phyloP scores from a whole-genome alignment of 345 rosid genomes.

The Syzygium aromaticum region DNA sequence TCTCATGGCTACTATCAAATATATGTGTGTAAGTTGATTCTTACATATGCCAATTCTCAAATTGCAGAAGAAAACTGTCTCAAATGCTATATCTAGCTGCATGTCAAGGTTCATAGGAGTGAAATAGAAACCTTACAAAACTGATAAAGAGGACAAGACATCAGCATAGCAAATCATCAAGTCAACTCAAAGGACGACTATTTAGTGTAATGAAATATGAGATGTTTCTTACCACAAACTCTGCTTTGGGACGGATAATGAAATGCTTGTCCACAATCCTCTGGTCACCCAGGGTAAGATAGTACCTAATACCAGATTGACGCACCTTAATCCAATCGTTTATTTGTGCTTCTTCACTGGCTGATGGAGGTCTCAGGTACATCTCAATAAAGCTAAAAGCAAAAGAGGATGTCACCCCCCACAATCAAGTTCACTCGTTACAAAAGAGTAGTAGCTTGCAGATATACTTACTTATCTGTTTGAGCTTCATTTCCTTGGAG shows the following conservation, averaged over 20 bases:
- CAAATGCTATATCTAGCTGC: not conserved
- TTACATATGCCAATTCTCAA: not conserved
- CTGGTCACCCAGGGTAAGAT: slow-evolving; percentile 95
- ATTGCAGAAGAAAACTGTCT: not conserved
- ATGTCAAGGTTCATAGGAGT: not conserved
- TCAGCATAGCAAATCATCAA: not conserved
- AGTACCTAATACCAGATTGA: slow-evolving; percentile 95
- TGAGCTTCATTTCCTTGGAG: slow-evolving; percentile 59
- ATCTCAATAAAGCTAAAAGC: slow-evolving; percentile 91
- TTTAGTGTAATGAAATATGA: not conserved
- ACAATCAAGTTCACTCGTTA: not conserved
- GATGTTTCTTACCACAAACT: slow-evolving; percentile 77
- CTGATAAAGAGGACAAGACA: not conserved
- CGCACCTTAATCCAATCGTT: slow-evolving; percentile 99
- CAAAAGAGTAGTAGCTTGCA: not conserved
- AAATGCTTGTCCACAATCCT: slow-evolving; percentile 96
- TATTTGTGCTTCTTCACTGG: slow-evolving; percentile 90
- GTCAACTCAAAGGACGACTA: not conserved
- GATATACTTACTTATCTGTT: slow-evolving; percentile 66
- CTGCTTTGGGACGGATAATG: slow-evolving; percentile 99
- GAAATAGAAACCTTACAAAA: not conserved
- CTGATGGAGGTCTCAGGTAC: slow-evolving; percentile 98
- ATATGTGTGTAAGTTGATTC: not conserved
- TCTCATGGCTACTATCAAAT: not conserved
- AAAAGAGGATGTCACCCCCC: not conserved